Conservation (phyloP, 2,329 filamentous ascomycete species). For the Dryadomyces quercivorus region DNA sequence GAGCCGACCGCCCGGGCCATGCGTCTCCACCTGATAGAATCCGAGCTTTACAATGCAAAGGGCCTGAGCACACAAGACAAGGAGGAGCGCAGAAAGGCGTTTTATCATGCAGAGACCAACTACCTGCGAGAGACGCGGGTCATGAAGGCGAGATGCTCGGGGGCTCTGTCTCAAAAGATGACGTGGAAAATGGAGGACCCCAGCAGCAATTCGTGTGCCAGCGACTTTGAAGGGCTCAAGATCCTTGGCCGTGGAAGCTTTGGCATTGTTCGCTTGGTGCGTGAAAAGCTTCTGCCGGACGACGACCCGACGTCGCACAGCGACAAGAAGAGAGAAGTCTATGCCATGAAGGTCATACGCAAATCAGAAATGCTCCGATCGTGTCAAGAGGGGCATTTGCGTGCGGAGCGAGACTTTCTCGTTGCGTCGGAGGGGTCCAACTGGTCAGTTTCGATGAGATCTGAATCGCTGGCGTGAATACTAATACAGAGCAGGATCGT, state of each 20-base stretch:
- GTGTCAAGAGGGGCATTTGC: constrained; percentile 82
- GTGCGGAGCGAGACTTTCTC: constrained; percentile 84
- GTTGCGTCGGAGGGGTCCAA: constrained; percentile 77
- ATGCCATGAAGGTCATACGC: constrained; percentile 93
- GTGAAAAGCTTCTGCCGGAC: constrained; percentile 35
- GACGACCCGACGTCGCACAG: not conserved
- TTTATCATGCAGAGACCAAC: constrained; percentile 55
- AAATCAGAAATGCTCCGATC: constrained; percentile 89
- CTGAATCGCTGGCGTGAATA: too few species aligned
- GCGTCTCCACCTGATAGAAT: constrained; percentile 50
- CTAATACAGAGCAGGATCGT: constrained; percentile 50
- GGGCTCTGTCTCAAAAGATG: not conserved
- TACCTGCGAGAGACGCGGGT: constrained; percentile 62
- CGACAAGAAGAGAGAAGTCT: constrained; percentile 44
- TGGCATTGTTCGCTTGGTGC: constrained; percentile 78
- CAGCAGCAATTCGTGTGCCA: constrained; percentile 1
- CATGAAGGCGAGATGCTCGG: constrained; percentile 39
- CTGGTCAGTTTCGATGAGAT: constrained; percentile 49
- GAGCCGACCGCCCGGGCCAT: constrained; percentile 44
- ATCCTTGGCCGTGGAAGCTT: constrained; percentile 90
- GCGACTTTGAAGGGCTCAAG: constrained; percentile 69
- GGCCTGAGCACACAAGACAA: constrained; percentile 44
- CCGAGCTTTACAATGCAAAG: constrained; percentile 42
- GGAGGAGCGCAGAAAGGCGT: constrained; percentile 40
- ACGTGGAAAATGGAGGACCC: not conserved